phyloP scores from a whole-genome alignment of 495 filamentous ascomycete genomes.

The Hypoxylon fuscum region DNA sequence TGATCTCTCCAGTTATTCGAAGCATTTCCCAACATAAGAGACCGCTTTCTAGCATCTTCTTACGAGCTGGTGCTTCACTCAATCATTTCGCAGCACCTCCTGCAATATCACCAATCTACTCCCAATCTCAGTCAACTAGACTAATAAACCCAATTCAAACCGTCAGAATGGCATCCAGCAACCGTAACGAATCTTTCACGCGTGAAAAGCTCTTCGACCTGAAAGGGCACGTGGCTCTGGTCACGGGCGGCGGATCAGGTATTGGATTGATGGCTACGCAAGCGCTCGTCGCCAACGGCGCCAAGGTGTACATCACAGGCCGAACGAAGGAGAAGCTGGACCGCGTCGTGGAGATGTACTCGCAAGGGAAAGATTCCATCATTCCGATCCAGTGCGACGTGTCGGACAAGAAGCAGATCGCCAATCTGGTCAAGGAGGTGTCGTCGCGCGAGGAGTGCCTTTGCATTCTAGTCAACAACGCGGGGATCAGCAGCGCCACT shows the following conservation, averaged over 20 bases:
- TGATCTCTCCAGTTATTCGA: slow-evolving; percentile 38
- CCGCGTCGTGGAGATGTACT: slow-evolving; percentile 42
- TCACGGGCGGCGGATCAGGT: slow-evolving; percentile 69
- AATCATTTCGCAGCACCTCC: neutral
- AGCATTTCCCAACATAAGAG: slow-evolving; percentile 23
- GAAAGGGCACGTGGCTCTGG: slow-evolving; percentile 68
- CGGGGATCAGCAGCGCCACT: slow-evolving; percentile 54
- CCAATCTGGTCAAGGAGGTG: slow-evolving; percentile 69
- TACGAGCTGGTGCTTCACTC: slow-evolving; percentile 13
- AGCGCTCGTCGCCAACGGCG: slow-evolving; percentile 79
- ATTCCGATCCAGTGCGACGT: slow-evolving; percentile 52
- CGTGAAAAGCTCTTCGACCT: slow-evolving; percentile 67
- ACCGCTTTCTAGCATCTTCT: slow-evolving; percentile 5
- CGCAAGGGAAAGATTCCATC: slow-evolving; percentile 46
- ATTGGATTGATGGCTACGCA: slow-evolving; percentile 84
- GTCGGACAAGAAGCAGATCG: slow-evolving; percentile 58
- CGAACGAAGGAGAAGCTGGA: slow-evolving; percentile 62
- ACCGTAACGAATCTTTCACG: slow-evolving; percentile 56
- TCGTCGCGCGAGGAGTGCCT: slow-evolving; percentile 69
- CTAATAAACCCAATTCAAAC: slow-evolving; percentile 16
- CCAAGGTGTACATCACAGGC: slow-evolving; percentile 86
- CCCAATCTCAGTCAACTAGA: neutral
- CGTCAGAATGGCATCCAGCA: slow-evolving; percentile 57
- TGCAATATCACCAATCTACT: neutral
- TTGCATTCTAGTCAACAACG: slow-evolving; percentile 83